phyloP scores from a whole-genome alignment of 768 basidiomycete genomes.

The Paxillus rubicundulus region DNA sequence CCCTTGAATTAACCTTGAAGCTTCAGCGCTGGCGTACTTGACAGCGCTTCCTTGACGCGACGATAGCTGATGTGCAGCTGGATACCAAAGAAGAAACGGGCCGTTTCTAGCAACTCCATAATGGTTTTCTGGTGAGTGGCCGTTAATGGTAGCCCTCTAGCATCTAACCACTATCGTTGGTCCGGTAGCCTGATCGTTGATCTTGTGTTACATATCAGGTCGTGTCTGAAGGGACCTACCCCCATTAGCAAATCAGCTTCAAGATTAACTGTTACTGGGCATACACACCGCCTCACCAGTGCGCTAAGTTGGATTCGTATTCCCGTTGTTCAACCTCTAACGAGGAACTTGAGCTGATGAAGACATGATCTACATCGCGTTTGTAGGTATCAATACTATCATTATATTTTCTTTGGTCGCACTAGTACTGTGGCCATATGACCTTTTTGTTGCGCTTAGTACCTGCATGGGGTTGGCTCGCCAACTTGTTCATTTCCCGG shows the following conservation, averaged over 20 bases:
- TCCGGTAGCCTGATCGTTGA: background rate
- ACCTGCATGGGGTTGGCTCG: slow-evolving; percentile 95
- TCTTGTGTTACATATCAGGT: slow-evolving; percentile 44
- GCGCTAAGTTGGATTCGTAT: slow-evolving; percentile 44
- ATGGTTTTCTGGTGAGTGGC: too few relatives aligned
- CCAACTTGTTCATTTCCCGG: slow-evolving; percentile 90
- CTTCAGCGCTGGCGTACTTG: too few relatives aligned
- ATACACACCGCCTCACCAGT: slow-evolving; percentile 45
- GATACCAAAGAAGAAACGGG: too few relatives aligned
- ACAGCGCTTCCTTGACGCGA: too few relatives aligned
- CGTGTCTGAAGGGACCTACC: slow-evolving; percentile 67
- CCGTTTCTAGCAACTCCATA: too few relatives aligned
- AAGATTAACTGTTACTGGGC: slow-evolving; percentile 97
- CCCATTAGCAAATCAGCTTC: slow-evolving; percentile 93
- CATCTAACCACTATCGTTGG: too few relatives aligned
- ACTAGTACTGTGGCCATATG: slow-evolving; percentile 98
- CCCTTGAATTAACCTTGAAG: background rate
- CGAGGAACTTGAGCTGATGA: slow-evolving; percentile 38
- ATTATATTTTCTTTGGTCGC: slow-evolving; percentile 96
- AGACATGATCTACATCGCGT: slow-evolving; percentile 86
- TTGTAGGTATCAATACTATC: slow-evolving; percentile 86
- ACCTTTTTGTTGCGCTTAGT: slow-evolving; percentile 59
- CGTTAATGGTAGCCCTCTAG: too few relatives aligned
- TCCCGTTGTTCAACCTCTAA: background rate
- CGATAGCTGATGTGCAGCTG: too few relatives aligned